Percentiles rank a stretch among this genome's conserved stretches.
Conservation (phyloP, 306 rosid species). For the Cucurbita maxima region DNA sequence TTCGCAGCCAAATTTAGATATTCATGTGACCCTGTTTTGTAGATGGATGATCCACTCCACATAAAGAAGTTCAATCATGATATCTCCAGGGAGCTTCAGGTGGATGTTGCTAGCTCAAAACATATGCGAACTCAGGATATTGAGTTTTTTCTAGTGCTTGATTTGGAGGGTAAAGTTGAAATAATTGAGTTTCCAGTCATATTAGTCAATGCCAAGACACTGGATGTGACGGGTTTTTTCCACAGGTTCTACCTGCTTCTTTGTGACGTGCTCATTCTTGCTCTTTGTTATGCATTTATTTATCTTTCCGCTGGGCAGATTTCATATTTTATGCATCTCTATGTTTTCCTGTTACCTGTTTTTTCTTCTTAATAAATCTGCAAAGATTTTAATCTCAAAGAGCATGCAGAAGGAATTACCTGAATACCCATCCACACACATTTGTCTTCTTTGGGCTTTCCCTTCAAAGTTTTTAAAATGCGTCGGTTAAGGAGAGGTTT, state of each 20-base stretch:
- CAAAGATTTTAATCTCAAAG: background rate
- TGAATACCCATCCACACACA: no score
- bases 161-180: constrained; percentile 93
- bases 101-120: constrained; percentile 24
- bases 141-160: constrained; percentile 86
- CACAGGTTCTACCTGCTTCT: constrained; percentile 63
- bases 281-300: background rate
- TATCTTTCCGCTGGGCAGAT: background rate
- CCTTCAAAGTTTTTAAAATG: no score
- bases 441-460: no score
- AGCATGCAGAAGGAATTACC: background rate
- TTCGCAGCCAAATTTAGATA: background rate
- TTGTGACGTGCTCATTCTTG: background rate
- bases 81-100: constrained; percentile 61
- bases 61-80: constrained; percentile 65
- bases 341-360: background rate
- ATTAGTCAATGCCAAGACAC: constrained; percentile 47
- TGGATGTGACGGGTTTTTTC: constrained; percentile 61
- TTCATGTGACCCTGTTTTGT: constrained; percentile 6
- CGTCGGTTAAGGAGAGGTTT: no score
- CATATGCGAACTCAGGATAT: constrained; percentile 31
- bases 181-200: constrained; percentile 94
- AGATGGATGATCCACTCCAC: constrained; percentile 81
- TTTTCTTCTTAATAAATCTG: background rate
- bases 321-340: background rate